These are phyloP conservation scores for Aspergillus sp. DNA, from an alignment of 2,329 filamentous ascomycete species.

Conservation along the genomic window DNA sequence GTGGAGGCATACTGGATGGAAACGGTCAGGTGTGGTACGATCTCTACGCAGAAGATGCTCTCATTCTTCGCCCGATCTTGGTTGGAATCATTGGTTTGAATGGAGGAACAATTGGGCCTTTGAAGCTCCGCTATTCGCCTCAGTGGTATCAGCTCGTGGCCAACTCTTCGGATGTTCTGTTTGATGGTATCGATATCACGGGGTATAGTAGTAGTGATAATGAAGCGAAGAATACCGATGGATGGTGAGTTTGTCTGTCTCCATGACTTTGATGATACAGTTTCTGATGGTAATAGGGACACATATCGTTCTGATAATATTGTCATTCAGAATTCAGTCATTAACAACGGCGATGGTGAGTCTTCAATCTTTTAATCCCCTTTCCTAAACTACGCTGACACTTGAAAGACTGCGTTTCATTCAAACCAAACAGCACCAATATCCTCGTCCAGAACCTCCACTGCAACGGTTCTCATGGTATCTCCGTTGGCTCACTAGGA, in stretches of 20 bases:
- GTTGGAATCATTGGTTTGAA: constrained; percentile 55
- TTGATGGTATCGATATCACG: constrained; percentile 58
- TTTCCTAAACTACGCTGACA: background rate
- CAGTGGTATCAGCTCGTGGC: constrained; percentile 63
- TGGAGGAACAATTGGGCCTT: constrained; percentile 53
- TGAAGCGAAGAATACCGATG: constrained; percentile 62
- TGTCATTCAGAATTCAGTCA: constrained; percentile 62
- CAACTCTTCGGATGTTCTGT: constrained; percentile 61
- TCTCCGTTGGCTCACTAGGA: constrained; percentile 66
- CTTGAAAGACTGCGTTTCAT: constrained; percentile 60
- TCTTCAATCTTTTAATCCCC: background rate
- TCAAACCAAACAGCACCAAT: constrained; percentile 69
- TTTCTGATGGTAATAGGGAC: constrained; percentile 18
- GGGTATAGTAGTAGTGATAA: constrained; percentile 51
- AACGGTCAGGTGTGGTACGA: constrained; percentile 64
- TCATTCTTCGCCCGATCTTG: constrained; percentile 56
- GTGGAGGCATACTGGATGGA: constrained; percentile 59
- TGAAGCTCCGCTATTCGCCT: constrained; percentile 57
- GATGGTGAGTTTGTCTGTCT: constrained; percentile 30
- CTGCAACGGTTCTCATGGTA: constrained; percentile 68
- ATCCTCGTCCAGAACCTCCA: constrained; percentile 62
- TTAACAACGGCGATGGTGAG: constrained; percentile 59
- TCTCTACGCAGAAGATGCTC: constrained; percentile 52
- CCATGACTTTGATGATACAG: background rate
- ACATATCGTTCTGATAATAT: constrained; percentile 55